phyloP scores from a whole-genome alignment of 148 eudicot species.

The Amaranthus palmeri region DNA sequence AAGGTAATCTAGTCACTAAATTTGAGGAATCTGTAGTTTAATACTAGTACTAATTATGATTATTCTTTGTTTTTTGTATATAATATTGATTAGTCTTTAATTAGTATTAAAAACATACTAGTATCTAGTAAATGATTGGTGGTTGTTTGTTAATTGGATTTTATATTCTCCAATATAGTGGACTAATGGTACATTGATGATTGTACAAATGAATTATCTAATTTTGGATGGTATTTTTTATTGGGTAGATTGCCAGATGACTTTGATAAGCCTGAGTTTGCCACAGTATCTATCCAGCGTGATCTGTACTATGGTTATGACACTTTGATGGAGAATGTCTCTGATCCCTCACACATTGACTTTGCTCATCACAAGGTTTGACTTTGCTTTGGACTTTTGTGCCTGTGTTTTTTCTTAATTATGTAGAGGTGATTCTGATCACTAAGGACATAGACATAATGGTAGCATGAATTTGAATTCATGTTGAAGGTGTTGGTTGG shows the following conservation, averaged over 20 bases:
- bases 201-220: neutral
- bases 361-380: constrained; percentile 98
- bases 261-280: constrained; percentile 89
- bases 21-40: neutral
- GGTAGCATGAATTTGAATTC: no score
- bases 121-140: neutral
- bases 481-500: no score
- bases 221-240: constrained; percentile 14
- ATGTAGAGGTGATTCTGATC: no score
- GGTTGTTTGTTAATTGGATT: constrained; percentile 5
- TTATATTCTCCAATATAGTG: neutral
- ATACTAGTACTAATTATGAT: neutral
- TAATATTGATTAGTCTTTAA: neutral
- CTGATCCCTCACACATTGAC: constrained; percentile 98
- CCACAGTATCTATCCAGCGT: constrained; percentile 90
- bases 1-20: constrained; percentile 34
- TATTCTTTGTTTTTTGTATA: neutral
- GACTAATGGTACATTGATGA: neutral
- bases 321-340: constrained; percentile 97
- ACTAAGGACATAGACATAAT: no score
- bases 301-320: constrained; percentile 95
- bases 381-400: neutral
- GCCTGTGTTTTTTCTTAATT: neutral
- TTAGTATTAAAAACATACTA: neutral
- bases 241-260: constrained; percentile 86